phyloP scores from a whole-genome alignment of 139 green algal genomes.

The Chlorella sp. region DNA sequence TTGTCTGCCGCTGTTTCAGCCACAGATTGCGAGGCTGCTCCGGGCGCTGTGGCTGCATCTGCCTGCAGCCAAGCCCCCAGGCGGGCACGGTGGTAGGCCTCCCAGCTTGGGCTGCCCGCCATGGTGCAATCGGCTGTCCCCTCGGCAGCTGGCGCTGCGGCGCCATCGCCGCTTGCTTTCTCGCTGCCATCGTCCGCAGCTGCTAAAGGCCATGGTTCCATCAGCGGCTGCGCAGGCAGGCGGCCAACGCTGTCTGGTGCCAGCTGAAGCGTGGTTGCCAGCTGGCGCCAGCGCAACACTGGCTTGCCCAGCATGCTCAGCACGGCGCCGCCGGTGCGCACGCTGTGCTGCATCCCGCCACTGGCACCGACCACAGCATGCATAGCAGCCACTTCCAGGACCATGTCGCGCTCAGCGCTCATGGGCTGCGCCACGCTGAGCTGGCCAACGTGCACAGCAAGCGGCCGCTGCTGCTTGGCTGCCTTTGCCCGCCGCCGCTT shows the following conservation, averaged over 20 bases:
- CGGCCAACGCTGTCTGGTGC: not conserved
- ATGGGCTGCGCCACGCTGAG: not conserved
- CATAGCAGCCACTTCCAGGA: slow-evolving; percentile 13
- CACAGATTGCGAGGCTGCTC: not conserved
- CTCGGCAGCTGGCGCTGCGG: not conserved
- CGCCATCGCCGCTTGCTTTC: not conserved
- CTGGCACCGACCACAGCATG: not conserved
- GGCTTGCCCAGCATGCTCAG: slow-evolving; percentile 7
- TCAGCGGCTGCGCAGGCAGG: not conserved
- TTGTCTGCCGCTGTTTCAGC: not conserved
- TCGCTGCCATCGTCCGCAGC: not conserved
- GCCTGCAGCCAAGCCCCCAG: slow-evolving; percentile 25
- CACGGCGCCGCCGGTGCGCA: not conserved
- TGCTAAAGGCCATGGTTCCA: not conserved
- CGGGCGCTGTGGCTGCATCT: not conserved
- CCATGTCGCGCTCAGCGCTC: slow-evolving; percentile 12
- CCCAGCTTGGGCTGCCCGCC: not conserved
- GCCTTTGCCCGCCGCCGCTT: not conserved
- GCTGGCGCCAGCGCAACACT: slow-evolving; percentile 28
- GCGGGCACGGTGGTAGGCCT: slow-evolving; percentile 16
- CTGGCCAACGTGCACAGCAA: not conserved
- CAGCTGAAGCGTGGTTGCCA: slow-evolving; percentile 2
- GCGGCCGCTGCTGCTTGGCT: not conserved
- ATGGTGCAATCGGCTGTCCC: too few relatives aligned
- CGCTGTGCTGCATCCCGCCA: not conserved